Evolutionary conservation across 345 rosid species (phyloP).

Genomic region (Citrus glauca): DNA sequence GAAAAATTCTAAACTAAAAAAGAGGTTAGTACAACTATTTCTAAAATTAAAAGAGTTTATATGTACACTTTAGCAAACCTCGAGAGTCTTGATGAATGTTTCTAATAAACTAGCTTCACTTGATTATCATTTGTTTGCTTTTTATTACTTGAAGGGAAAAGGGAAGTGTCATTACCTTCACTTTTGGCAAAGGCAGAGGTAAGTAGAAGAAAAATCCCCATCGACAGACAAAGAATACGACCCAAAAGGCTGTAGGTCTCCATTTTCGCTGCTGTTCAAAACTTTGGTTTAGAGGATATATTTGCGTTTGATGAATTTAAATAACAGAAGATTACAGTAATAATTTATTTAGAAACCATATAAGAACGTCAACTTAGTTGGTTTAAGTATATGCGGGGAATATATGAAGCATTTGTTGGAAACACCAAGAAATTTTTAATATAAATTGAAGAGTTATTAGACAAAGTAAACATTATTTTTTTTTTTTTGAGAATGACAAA

Average conservation of each 20-base stretch:
- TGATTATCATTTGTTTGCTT: not conserved
- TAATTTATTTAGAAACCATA: not conserved
- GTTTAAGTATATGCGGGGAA: constrained; percentile 5
- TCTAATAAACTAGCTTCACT: too few relatives aligned
- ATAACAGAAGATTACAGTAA: not conserved
- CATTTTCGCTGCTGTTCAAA: not conserved
- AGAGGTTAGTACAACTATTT: too few relatives aligned
- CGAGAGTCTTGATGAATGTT: too few relatives aligned
- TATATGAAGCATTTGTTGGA: constrained; percentile 2
- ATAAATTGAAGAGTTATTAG: not conserved
- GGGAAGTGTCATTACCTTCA: not conserved
- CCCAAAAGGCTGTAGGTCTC: not conserved
- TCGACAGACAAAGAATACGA: not conserved
- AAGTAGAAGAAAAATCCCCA: not conserved
- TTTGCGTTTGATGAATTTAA: not conserved
- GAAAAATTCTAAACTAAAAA: too few relatives aligned
- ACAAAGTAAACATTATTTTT: too few relatives aligned
- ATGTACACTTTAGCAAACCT: too few relatives aligned
- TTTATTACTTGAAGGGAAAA: not conserved
- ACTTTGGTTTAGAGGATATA: not conserved
- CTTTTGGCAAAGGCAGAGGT: not conserved
- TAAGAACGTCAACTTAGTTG: not conserved
- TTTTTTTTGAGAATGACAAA: not conserved
- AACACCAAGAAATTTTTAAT: not conserved
- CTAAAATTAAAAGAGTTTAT: too few relatives aligned